phyloP scores from a whole-genome alignment of 441 rosid species.

The Brassica balearica region DNA sequence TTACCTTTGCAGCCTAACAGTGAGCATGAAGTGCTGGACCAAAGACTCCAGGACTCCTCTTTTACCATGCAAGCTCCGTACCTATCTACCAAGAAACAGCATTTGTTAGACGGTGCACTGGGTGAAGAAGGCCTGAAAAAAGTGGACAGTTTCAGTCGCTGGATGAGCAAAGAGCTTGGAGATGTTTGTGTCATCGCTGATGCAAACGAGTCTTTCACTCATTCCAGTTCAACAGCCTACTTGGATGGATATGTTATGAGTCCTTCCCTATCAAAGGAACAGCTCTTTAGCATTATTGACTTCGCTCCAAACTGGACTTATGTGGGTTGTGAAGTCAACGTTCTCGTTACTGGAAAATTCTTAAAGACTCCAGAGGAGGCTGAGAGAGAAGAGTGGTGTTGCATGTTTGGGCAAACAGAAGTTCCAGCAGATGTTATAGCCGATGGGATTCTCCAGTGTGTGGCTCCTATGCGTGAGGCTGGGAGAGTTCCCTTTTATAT shows the following conservation, averaged over 20 bases:
- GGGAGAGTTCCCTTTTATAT: constrained; percentile 91
- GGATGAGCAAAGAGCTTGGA: constrained; percentile 95
- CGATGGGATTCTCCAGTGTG: constrained; percentile 81
- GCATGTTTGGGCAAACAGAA: constrained; percentile 98
- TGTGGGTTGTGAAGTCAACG: constrained; percentile 63
- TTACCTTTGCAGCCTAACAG: constrained; percentile 53
- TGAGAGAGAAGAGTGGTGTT: constrained; percentile 68
- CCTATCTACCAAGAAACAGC: constrained; percentile 56
- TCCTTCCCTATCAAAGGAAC: constrained; percentile 81
- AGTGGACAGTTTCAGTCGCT: constrained; percentile 88
- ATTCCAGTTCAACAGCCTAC: constrained; percentile 60
- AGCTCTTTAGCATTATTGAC: constrained; percentile 78
- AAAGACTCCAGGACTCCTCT: constrained; percentile 48
- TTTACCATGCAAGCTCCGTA: constrained; percentile 50
- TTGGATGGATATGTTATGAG: constrained; percentile 60
- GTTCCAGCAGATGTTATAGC: constrained; percentile 85
- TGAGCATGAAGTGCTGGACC: constrained; percentile 55
- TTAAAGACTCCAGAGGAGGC: constrained; percentile 63
- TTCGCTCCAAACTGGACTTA: constrained; percentile 84
- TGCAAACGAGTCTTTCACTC: constrained; percentile 62
- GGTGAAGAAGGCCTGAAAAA: constrained; percentile 69
- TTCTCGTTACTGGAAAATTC: constrained; percentile 78
- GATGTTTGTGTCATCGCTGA: constrained; percentile 87
- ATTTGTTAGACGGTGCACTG: constrained; percentile 54
- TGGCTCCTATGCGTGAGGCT: constrained; percentile 66